Base-by-base conservation (phyloP, 371 early-diverging fungal genomes). In the Batrachochytrium dendrobatidis region DNA sequence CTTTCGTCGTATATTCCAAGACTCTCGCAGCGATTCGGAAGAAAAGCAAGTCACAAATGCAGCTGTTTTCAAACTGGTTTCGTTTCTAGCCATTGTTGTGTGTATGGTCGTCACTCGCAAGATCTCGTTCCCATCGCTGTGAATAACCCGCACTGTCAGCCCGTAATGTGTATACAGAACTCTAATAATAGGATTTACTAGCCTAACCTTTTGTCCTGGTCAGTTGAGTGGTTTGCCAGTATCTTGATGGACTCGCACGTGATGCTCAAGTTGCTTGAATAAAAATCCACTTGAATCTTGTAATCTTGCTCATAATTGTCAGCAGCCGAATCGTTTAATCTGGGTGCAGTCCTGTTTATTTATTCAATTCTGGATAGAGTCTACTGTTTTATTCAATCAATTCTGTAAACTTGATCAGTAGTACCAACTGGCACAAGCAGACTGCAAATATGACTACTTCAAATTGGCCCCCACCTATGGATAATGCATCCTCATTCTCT, bases 41-140 rank as follows among this genome's bases (percentile, higher is more conserved):
- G 88, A 90, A 65, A 72, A 84, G 34, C 77, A 80, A 56, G 84
- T 86, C 62, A 85, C 86, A 18, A 82, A 86, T 30, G 75, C 81
- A 0, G 90, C 90, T 24, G 86, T 87, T 53, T 87, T 88, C 74
- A 89, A 86, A 58, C 85, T 87, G 51, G 77, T 83, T 46, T 83
- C 86, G 18, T 87, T 82, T 62, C 75, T 87, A 50, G 58, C 60
- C 34, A 24, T 71, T 81, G 34, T 81, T 82, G 50, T 86, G 50
- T 32, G 60, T 53, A 48, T 48, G 49, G 49, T 7, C 8, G 49
- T 18, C 49, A 29, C 49, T 18, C 49, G 49, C 49, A 22, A 18
- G 6, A 7, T 18, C 24, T 8, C 49, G 12, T 48, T 48, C 24
- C 49, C 49, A 18, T 7, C n/a, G n/a, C n/a, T n/a, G n/a, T n/a